A percentile compares a stretch with the other conserved stretches of the same genome.
These are phyloP conservation scores for Auxenochlorella protothecoides DNA, from an alignment of 139 green algal species.

Conservation along the genomic window DNA sequence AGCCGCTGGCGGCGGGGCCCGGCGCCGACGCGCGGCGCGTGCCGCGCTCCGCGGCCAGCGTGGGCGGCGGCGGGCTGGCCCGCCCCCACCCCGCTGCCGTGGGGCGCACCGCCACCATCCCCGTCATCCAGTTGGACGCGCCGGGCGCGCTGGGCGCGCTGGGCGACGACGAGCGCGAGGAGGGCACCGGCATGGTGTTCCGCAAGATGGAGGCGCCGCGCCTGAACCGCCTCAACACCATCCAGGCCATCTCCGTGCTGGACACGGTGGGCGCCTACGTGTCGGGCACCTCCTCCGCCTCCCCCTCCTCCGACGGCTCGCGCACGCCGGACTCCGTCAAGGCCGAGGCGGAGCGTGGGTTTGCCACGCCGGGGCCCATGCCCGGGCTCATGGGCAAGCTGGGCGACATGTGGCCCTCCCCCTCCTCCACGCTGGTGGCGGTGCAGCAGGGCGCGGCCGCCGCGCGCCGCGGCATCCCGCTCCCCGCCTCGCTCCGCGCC, in stretches of 20 bases:
- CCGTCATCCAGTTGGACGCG: slow-evolving; percentile 1
- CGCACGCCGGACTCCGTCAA: background rate
- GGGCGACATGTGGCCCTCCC: background rate
- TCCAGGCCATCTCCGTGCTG: background rate
- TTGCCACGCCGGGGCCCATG: background rate
- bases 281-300: background rate
- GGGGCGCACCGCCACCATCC: background rate
- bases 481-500: no score
- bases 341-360: background rate
- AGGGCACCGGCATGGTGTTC: no score
- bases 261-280: background rate
- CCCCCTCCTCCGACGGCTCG: background rate
- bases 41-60: background rate
- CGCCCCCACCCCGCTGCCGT: background rate
- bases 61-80: background rate
- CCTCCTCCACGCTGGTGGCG: no score
- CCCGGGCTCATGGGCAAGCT: background rate
- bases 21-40: background rate
- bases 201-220: background rate
- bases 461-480: no score
- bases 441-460: no score
- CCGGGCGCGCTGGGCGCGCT: no score
- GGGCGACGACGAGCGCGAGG: no score
- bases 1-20: background rate
- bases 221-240: background rate